Conservation (phyloP, 805 yeast species). For the Metschnikowia reukaufii region DNA sequence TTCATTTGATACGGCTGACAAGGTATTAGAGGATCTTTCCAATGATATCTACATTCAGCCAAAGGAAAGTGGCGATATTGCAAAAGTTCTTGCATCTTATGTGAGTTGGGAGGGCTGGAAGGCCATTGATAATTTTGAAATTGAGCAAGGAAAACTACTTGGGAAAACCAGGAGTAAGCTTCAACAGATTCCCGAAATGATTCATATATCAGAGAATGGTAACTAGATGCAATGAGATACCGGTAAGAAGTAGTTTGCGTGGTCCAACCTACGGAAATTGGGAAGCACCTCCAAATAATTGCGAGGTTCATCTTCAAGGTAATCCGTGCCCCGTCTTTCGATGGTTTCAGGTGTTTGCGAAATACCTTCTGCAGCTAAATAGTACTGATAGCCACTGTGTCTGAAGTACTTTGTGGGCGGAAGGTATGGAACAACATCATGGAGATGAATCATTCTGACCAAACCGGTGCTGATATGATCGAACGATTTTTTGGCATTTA, state of each 20-base stretch:
- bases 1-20: conserved; percentile 71
- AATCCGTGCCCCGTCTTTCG: conserved; percentile 15
- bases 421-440: conserved; percentile 57
- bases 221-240: conserved; percentile 14
- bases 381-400: conserved; percentile 55
- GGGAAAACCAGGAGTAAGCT: conserved; percentile 65
- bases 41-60: conserved; percentile 26
- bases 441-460: conserved; percentile 56
- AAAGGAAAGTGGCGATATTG: conserved; percentile 16
- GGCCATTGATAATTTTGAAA: conserved; percentile 54
- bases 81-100: conserved; percentile 16
- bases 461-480: conserved; percentile 23
- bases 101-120: conserved; percentile 72
- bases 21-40: conserved; percentile 56
- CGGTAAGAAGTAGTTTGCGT: conserved; percentile 17
- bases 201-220: conserved; percentile 20
- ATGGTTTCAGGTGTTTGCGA: conserved; percentile 18
- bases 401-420: conserved; percentile 50
- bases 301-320: conserved; percentile 16
- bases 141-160: conserved; percentile 41
- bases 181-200: conserved; percentile 48
- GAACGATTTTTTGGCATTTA: conserved; percentile 23
- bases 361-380: conserved; percentile 19
- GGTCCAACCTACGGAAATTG: conserved; percentile 18
- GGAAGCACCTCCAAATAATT: conserved; percentile 14